A percentile compares a stretch with the other conserved stretches of the same genome.
phyloP scores from a whole-genome alignment of 805 yeast species.

The Alloascoidea africana region DNA sequence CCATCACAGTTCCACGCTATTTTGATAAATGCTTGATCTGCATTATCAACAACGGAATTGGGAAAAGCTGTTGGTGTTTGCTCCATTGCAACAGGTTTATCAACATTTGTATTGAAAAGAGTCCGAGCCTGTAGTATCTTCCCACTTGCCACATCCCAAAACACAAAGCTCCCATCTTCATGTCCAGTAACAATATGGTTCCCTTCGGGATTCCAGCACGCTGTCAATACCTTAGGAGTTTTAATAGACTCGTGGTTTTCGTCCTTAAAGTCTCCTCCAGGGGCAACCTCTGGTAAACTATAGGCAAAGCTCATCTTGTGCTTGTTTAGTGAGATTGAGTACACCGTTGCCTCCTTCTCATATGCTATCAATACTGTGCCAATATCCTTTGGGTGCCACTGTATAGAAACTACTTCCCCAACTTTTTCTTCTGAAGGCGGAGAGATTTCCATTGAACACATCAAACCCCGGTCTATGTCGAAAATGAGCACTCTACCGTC shows the following conservation, averaged over 20 bases:
- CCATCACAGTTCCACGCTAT: slow-evolving; percentile 53
- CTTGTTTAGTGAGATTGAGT: slow-evolving; percentile 45
- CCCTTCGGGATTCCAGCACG: slow-evolving; percentile 89
- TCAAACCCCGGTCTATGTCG: slow-evolving; percentile 78
- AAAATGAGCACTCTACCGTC: slow-evolving; percentile 61
- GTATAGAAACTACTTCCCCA: slow-evolving; percentile 52
- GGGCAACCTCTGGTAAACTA: slow-evolving; percentile 49
- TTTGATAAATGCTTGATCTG: slow-evolving; percentile 15
- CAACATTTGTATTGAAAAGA: slow-evolving; percentile 40
- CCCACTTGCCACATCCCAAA: slow-evolving; percentile 57
- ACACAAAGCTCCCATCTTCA: slow-evolving; percentile 70
- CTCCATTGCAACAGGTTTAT: slow-evolving; percentile 21
- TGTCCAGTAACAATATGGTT: slow-evolving; percentile 69
- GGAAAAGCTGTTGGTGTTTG: slow-evolving; percentile 7
- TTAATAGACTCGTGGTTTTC: slow-evolving; percentile 13
- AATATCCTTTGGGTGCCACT: slow-evolving; percentile 82
- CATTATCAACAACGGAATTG: slow-evolving; percentile 9
- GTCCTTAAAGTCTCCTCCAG: slow-evolving; percentile 42
- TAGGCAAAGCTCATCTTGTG: slow-evolving; percentile 44
- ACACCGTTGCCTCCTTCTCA: slow-evolving; percentile 49
- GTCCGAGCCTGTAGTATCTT: slow-evolving; percentile 49
- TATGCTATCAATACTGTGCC: slow-evolving; percentile 68
- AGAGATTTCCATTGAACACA: too few relatives aligned
- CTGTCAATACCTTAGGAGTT: slow-evolving; percentile 28
- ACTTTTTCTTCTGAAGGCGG: slow-evolving; percentile 42